Conservation (phyloP, 2,329 filamentous ascomycete genomes). For the Juglanconis oblonga region DNA sequence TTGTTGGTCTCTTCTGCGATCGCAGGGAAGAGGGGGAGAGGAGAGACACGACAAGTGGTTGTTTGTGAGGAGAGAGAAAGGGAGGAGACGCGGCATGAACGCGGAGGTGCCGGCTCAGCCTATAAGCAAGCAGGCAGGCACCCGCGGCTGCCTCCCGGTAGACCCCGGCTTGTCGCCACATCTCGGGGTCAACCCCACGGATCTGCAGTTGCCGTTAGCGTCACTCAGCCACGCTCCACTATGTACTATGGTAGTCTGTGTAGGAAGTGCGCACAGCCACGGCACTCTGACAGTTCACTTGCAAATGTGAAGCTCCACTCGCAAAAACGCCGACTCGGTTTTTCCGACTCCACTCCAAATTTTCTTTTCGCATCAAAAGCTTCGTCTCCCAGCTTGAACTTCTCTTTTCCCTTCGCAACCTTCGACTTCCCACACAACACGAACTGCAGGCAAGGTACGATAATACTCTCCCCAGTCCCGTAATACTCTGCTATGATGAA, state of each 20-base stretch:
- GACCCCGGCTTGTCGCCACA: neutral
- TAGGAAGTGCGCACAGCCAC: neutral
- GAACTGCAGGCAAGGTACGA: conserved; percentile 26
- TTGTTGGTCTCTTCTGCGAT: conserved; percentile 20
- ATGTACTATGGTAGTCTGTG: neutral
- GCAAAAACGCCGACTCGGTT: conserved; percentile 1
- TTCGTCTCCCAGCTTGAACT: neutral
- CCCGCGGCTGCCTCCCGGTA: neutral
- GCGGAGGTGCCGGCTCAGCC: neutral
- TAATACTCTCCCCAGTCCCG: conserved; percentile 4
- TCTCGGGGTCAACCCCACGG: neutral
- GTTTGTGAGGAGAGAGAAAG: neutral
- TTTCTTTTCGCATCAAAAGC: conserved; percentile 1
- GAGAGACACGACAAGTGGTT: neutral
- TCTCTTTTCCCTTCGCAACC: neutral
- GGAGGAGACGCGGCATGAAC: neutral
- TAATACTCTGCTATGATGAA: conserved; percentile 40
- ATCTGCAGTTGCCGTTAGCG: neutral
- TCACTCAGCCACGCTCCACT: neutral
- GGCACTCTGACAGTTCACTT: neutral
- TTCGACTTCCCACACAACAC: conserved; percentile 6
- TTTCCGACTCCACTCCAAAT: conserved; percentile 16
- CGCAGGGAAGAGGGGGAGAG: conserved; percentile 6
- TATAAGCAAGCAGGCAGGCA: neutral
- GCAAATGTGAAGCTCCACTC: neutral